Evolutionary conservation across 768 basidiomycete genomes (phyloP).

Genomic region (Tubosaeta brunneosetosa): DNA sequence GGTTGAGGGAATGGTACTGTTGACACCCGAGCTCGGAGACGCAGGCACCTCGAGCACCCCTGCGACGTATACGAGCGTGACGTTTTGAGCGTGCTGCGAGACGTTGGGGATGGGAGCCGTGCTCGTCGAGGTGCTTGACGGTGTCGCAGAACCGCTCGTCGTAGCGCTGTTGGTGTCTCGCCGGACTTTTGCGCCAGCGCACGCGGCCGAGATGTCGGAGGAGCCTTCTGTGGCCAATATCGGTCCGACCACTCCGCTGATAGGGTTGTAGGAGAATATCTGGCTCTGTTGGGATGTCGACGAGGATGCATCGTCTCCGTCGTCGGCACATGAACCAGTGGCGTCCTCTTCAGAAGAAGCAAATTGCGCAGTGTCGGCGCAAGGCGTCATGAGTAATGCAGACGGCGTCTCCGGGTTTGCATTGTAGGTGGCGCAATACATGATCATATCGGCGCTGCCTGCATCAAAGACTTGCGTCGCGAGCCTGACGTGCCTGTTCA

Average conservation of each 20-base stretch:
- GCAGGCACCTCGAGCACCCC: constrained; percentile 28
- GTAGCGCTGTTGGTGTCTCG: constrained; percentile 9
- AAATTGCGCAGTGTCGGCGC: constrained; percentile 33
- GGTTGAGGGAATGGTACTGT: too few relatives aligned
- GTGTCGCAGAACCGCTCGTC: constrained; percentile 3
- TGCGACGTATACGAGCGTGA: constrained; percentile 52
- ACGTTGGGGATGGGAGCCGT: constrained; percentile 6
- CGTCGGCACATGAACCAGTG: constrained; percentile 10
- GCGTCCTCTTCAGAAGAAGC: not conserved
- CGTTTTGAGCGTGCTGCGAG: constrained; percentile 30
- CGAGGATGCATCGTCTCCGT: constrained; percentile 1
- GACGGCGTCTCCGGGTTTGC: constrained; percentile 43
- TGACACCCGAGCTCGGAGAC: not conserved
- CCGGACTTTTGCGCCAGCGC: constrained; percentile 11
- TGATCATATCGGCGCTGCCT: constrained; percentile 29
- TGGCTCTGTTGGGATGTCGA: constrained; percentile 43
- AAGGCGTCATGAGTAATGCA: constrained; percentile 49
- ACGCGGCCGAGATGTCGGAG: not conserved
- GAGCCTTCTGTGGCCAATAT: constrained; percentile 38
- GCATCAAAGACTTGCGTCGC: constrained; percentile 42
- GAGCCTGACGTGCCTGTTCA: constrained; percentile 37
- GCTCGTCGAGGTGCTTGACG: constrained; percentile 18
- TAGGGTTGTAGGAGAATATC: constrained; percentile 50
- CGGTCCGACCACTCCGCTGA: constrained; percentile 48
- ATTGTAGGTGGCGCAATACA: constrained; percentile 61